phyloP scores from a whole-genome alignment of 2,329 filamentous ascomycete genomes.

The Fusarium siculi region DNA sequence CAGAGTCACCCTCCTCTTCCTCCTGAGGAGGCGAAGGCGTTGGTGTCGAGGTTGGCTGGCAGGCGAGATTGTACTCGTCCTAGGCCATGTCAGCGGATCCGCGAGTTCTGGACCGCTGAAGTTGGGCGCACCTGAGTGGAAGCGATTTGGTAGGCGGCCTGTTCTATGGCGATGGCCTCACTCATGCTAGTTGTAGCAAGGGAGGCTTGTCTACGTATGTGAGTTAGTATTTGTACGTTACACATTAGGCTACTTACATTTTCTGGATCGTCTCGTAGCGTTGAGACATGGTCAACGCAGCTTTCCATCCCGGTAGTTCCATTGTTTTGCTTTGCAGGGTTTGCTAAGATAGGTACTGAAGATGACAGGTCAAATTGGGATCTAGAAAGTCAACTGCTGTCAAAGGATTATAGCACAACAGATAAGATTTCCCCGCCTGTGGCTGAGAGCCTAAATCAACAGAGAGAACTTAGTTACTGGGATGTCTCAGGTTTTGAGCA shows the following conservation, averaged over 20 bases:
- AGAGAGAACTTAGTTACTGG: neutral
- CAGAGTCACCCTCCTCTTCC: conserved; percentile 36
- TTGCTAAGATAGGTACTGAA: neutral
- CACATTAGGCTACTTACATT: conserved; percentile 42
- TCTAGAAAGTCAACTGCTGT: conserved; percentile 12
- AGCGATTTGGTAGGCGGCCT: conserved; percentile 68
- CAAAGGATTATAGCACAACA: neutral
- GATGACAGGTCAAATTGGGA: conserved; percentile 15
- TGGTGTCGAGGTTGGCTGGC: conserved; percentile 40
- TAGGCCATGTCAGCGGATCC: conserved; percentile 50
- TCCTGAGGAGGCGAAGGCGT: conserved; percentile 9
- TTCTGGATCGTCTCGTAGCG: conserved; percentile 72
- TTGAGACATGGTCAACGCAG: conserved; percentile 65
- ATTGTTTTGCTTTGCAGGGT: conserved; percentile 12
- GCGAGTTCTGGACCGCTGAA: conserved; percentile 25
- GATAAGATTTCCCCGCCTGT: conserved; percentile 10
- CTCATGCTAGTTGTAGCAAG: conserved; percentile 45
- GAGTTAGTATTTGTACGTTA: neutral
- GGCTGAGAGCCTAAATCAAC: conserved; percentile 5
- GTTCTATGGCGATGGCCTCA: conserved; percentile 73
- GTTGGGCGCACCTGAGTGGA: conserved; percentile 63
- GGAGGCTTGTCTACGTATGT: conserved; percentile 43
- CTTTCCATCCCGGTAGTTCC: conserved; percentile 57
- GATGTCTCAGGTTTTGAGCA: conserved; percentile 22
- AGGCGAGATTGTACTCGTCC: conserved; percentile 68